A percentile compares a stretch with the other conserved stretches of the same genome.
Conservation (phyloP, 192 early-diverging fungal genomes). For the Entomortierella chlamydospora region DNA sequence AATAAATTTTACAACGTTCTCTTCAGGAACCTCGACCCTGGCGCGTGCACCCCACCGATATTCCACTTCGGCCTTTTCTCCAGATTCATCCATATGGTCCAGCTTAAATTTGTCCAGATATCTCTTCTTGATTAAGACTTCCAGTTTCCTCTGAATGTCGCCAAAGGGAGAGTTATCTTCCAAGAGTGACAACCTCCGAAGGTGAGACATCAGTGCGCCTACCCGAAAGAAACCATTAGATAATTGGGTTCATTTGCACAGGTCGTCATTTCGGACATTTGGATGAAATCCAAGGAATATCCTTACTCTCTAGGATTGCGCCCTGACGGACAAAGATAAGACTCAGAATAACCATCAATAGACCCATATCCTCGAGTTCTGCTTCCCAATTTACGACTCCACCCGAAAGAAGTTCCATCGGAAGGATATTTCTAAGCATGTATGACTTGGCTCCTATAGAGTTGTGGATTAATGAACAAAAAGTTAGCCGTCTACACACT, state of each 20-base stretch:
- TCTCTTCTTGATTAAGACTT: conserved; percentile 59
- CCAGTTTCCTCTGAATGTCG: conserved; percentile 49
- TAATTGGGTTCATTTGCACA: neutral
- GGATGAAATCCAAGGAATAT: neutral
- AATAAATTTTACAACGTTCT: conserved; percentile 67
- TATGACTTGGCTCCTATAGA: conserved; percentile 50
- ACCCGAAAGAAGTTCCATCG: conserved; percentile 36
- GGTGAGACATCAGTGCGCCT: conserved; percentile 47
- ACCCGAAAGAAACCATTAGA: neutral
- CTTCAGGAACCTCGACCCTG: conserved; percentile 66
- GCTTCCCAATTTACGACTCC: conserved; percentile 54
- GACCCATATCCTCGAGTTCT: conserved; percentile 58
- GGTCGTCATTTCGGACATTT: neutral
- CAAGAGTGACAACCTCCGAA: conserved; percentile 41
- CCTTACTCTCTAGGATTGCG: conserved; percentile 58
- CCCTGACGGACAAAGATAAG: conserved; percentile 69
- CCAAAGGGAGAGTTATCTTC: conserved; percentile 42
- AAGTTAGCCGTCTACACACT: neutral
- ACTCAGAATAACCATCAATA: conserved; percentile 68
- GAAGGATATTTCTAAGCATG: conserved; percentile 57
- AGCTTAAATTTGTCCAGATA: conserved; percentile 63
- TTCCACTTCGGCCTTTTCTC: conserved; percentile 55
- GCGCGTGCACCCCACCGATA: conserved; percentile 72
- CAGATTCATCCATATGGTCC: conserved; percentile 37
- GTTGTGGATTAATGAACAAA: neutral